phyloP scores from a whole-genome alignment of 2,329 filamentous ascomycete species.

The Verticillium nubilum region DNA sequence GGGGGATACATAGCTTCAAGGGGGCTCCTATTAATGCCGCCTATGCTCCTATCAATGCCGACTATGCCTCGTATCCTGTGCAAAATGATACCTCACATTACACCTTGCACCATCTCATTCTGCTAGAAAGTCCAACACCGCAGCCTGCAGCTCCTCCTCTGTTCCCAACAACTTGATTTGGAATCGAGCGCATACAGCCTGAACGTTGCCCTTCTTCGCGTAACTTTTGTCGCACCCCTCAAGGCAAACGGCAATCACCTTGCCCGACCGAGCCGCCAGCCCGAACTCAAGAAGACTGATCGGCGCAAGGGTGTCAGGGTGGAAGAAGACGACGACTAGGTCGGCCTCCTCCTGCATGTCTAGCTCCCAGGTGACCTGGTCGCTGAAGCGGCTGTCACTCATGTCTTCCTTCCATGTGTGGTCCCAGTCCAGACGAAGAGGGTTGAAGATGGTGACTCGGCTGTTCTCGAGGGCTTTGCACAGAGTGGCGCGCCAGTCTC shows the following conservation, averaged over 20 bases:
- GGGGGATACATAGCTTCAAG: too few species aligned
- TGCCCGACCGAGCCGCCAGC: conserved; percentile 36
- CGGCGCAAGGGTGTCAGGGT: conserved; percentile 44
- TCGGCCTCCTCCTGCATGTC: conserved; percentile 46
- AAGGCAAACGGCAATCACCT: conserved; percentile 45
- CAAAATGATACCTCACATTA: too few species aligned
- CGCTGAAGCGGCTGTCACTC: conserved; percentile 36
- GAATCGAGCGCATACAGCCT: conserved; percentile 47
- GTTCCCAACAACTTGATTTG: conserved; percentile 36
- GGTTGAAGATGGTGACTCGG: conserved; percentile 52
- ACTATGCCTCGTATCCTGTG: too few species aligned
- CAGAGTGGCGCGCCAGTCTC: conserved; percentile 48
- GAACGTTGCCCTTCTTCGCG: conserved; percentile 55
- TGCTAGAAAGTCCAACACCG: conserved; percentile 25
- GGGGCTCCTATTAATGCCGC: too few species aligned
- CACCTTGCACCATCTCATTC: background rate
- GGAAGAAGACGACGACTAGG: conserved; percentile 53
- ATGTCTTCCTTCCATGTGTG: conserved; percentile 44
- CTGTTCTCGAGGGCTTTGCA: conserved; percentile 30
- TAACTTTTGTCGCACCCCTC: conserved; percentile 41
- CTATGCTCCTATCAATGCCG: too few species aligned
- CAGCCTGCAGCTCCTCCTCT: conserved; percentile 32
- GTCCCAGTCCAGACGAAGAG: conserved; percentile 52
- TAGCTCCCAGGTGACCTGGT: conserved; percentile 59
- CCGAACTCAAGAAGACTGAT: conserved; percentile 58